A percentile compares a stretch with the other conserved stretches of the same genome.
Evolutionary conservation across 805 yeast genomes (phyloP).

Genomic region (Ascoidea asiatica): DNA sequence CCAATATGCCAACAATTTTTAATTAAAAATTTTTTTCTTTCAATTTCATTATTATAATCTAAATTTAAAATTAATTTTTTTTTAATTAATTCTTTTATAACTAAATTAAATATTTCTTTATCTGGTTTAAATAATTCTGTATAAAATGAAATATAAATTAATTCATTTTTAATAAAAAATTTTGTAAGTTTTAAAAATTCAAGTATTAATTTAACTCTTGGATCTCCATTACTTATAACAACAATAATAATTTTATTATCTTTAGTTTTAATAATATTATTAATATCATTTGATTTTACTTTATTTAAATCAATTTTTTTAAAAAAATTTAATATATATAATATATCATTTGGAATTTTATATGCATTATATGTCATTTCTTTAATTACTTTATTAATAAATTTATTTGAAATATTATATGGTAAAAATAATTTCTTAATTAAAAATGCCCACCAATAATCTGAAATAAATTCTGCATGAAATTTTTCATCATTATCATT

Average conservation of each 20-base stretch:
- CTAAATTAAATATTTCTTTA: conserved; percentile 28
- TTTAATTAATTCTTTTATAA: conserved; percentile 17
- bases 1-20: conserved; percentile 50
- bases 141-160: conserved; percentile 43
- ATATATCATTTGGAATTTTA: conserved; percentile 37
- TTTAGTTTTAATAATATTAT: conserved; percentile 6
- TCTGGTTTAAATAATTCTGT: conserved; percentile 41
- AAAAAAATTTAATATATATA: conserved; percentile 26
- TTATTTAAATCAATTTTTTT: background rate
- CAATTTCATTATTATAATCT: conserved; percentile 1
- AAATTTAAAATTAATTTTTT: conserved; percentile 12
- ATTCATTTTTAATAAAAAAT: conserved; percentile 24
- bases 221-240: conserved; percentile 52
- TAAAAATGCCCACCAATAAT: conserved; percentile 47
- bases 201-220: conserved; percentile 31
- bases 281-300: background rate
- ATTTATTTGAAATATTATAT: conserved; percentile 16
- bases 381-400: conserved; percentile 30
- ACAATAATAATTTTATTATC: conserved; percentile 23
- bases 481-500: conserved; percentile 9
- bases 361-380: conserved; percentile 46
- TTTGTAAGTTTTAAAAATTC: conserved; percentile 29
- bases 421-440: conserved; percentile 30
- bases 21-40: conserved; percentile 11
- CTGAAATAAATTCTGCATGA: background rate